Evolutionary conservation across 163 green algal genomes (phyloP).

Genomic region (Coccomyxa subellipsoidea): DNA sequence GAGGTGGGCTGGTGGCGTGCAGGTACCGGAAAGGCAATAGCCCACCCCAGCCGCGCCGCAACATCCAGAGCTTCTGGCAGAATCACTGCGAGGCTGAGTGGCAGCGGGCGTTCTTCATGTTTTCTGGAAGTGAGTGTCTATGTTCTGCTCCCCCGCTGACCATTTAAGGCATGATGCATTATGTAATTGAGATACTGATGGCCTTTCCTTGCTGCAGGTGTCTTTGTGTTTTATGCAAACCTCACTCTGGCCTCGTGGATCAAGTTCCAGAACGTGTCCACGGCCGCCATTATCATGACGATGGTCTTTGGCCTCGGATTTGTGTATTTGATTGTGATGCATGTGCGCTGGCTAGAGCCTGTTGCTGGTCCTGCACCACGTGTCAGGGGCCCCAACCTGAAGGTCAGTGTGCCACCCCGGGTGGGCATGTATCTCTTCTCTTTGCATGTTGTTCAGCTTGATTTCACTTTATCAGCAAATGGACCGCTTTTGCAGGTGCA

Average conservation of each 20-base stretch:
- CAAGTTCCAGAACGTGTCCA: slow-evolving; percentile 33
- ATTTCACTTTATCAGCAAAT: background rate
- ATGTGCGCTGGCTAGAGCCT: slow-evolving; percentile 9
- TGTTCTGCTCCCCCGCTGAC: too few species aligned
- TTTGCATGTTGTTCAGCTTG: too few species aligned
- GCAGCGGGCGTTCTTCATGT: slow-evolving; percentile 63
- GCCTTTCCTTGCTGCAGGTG: too few species aligned
- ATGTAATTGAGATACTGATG: too few species aligned
- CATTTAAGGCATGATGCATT: too few species aligned
- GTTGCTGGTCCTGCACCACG: background rate
- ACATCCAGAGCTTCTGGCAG: slow-evolving; percentile 72
- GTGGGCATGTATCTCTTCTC: background rate
- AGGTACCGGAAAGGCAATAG: slow-evolving; percentile 23
- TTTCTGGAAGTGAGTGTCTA: slow-evolving; percentile 37
- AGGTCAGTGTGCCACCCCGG: background rate
- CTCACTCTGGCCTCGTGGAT: slow-evolving; percentile 50
- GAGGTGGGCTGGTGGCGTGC: too few species aligned
- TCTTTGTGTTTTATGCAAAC: slow-evolving; percentile 58
- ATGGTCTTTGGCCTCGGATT: slow-evolving; percentile 2
- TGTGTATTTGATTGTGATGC: slow-evolving; percentile 1
- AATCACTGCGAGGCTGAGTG: slow-evolving; percentile 63
- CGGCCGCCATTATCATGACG: background rate
- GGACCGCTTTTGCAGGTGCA: too few species aligned
- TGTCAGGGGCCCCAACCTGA: background rate
- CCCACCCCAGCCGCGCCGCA: slow-evolving; percentile 50